Conservation (phyloP, 139 green algal genomes). For the Tetradesmus obliquus region DNA sequence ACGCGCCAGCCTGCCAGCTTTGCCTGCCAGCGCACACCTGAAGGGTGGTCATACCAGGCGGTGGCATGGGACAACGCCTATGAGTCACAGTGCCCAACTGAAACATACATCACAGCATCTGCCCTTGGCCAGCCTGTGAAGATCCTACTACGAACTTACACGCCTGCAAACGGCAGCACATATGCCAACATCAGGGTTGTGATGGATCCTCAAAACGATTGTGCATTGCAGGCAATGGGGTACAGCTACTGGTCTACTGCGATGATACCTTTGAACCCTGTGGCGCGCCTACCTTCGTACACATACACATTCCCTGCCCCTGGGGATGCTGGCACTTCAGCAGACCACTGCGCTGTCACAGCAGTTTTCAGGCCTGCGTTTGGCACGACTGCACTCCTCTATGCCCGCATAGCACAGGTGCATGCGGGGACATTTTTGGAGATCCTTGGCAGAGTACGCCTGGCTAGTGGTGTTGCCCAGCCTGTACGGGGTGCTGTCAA, state of each 20-base stretch:
- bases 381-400: not conserved
- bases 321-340: not conserved
- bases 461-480: not conserved
- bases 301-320: not conserved
- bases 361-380: not conserved
- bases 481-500: not conserved
- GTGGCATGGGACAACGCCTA: not conserved
- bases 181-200: not conserved
- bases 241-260: not conserved
- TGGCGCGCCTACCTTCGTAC: not conserved
- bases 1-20: not conserved
- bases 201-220: not conserved
- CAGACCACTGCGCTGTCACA: not conserved
- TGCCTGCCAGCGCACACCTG: not conserved
- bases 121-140: not conserved
- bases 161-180: not conserved
- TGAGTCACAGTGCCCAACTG: not conserved
- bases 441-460: not conserved
- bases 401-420: not conserved
- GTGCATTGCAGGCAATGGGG: not conserved
- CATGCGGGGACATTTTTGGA: not conserved
- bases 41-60: not conserved
- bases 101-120: not conserved
- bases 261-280: not conserved
- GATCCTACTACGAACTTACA: not conserved